A percentile compares a stretch with the other conserved stretches of the same genome.
Conservation (phyloP, 257 asterid genomes). For the Salvia rosmarinus region DNA sequence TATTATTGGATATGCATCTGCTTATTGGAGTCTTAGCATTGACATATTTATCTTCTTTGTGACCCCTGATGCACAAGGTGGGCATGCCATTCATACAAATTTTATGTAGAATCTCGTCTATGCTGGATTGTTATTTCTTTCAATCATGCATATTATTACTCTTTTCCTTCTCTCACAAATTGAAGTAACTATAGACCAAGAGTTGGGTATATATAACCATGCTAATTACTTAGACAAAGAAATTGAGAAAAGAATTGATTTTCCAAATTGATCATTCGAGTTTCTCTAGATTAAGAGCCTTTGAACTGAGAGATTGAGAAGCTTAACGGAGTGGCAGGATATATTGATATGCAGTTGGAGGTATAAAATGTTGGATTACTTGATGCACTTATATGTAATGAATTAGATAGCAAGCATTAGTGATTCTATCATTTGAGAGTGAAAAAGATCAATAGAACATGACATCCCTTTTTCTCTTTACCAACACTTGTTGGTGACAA, state of each 20-base stretch:
- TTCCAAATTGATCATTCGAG: background rate
- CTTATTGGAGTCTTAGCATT: conserved; percentile 40
- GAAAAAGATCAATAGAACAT: background rate
- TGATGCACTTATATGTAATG: background rate
- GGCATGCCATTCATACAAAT: background rate
- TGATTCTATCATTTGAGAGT: background rate
- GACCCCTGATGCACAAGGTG: conserved; percentile 62
- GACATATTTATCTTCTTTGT: conserved; percentile 41
- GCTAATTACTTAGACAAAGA: background rate
- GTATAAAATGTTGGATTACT: conserved; percentile 6
- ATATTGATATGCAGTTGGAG: conserved; percentile 9
- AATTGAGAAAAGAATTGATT: background rate
- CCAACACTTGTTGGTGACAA: background rate
- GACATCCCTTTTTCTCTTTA: background rate
- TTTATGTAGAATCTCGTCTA: background rate
- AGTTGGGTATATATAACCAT: background rate
- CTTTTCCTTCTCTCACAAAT: background rate
- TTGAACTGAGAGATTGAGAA: conserved; percentile 8
- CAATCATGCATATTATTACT: background rate
- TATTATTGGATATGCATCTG: conserved; percentile 41
- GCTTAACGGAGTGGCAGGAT: background rate
- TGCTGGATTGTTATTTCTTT: conserved; percentile 5
- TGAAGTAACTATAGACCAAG: background rate
- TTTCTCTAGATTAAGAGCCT: background rate
- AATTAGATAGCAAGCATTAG: background rate